These are phyloP conservation scores for Helotiales sp. DNA, from an alignment of 2,329 filamentous ascomycete species.

Conservation along the genomic window DNA sequence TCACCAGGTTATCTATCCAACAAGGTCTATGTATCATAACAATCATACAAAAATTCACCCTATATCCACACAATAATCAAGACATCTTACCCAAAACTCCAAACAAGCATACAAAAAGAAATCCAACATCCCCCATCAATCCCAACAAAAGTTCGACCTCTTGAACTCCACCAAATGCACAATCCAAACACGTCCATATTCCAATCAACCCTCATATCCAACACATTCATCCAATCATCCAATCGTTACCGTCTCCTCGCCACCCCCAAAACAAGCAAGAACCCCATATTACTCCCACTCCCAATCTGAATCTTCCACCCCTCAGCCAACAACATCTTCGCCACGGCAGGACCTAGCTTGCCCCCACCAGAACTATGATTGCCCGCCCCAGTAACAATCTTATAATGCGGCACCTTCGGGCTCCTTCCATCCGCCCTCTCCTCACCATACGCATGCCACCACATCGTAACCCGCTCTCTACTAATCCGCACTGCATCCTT, in stretches of 20 bases:
- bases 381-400: constrained; percentile 81
- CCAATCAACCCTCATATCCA: background rate
- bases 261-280: constrained; percentile 70
- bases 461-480: constrained; percentile 65
- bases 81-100: background rate
- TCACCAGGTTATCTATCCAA: background rate
- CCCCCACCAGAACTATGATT: constrained; percentile 79
- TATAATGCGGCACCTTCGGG: constrained; percentile 57
- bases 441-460: constrained; percentile 79
- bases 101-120: background rate
- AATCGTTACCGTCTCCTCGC: constrained; percentile 31
- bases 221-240: background rate
- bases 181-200: background rate
- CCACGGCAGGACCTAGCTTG: constrained; percentile 79
- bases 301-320: constrained; percentile 83
- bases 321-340: constrained; percentile 72
- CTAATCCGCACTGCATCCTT: constrained; percentile 82
- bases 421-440: constrained; percentile 42
- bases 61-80: background rate
- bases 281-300: constrained; percentile 55
- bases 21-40: background rate
- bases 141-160: background rate
- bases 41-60: background rate
- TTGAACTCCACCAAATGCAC: background rate
- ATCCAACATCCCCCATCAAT: background rate